Base-by-base conservation (phyloP, 768 basidiomycete species). In the Cystofilobasidium ferigula region DNA sequence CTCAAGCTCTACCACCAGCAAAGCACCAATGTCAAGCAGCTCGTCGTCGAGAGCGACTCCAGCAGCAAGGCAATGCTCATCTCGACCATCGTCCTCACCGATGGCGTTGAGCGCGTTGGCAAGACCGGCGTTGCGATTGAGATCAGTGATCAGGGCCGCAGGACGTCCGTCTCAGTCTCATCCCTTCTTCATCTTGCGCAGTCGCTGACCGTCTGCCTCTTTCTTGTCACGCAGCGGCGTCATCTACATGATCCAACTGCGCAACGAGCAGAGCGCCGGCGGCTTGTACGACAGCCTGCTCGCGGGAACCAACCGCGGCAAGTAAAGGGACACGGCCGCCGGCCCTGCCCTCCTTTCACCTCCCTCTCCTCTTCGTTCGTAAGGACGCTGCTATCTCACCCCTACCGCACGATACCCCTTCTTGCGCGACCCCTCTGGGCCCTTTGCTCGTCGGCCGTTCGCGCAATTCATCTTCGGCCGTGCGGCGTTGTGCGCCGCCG, bases 81-180 rank as follows among this genome's bases (percentile, higher is more conserved):
- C 69, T 94, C 90, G 47, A 97, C 95, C 8, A 95, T 98, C 69
- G 89, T 99, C 35, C 79, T 97, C 60, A 89, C 86, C 6, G 93
- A 97, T 74, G 95, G 93, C 10, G 94, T 98, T 32, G 95, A 99
- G 77, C 82, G 94, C 54, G 94, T 99, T n/a, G 95, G 89, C 26
- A 97, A 94, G 78, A 98, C 94, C 2, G 95, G 95, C 18, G 86
- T 99, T 45, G 95, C 95, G 53, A 86, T 99, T 69, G 94, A 98
- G 76, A 78, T 99, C 60, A 92, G 89, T 76, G 89, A 93, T 78
- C 81, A 85, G 64, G 95, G 95, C n/a, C 76, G 83, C 57, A 83
- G 94, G 67, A 93, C 93, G 18, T 54, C 28, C 28, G 51, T 54
- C 51, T 5, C 30, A n/a, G 14, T 12, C 28, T 2, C 45, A 42